Percentiles rank a stretch among this genome's conserved stretches.
Conservation (phyloP, 2,329 filamentous ascomycete species). For the Helminthosporium solani region DNA sequence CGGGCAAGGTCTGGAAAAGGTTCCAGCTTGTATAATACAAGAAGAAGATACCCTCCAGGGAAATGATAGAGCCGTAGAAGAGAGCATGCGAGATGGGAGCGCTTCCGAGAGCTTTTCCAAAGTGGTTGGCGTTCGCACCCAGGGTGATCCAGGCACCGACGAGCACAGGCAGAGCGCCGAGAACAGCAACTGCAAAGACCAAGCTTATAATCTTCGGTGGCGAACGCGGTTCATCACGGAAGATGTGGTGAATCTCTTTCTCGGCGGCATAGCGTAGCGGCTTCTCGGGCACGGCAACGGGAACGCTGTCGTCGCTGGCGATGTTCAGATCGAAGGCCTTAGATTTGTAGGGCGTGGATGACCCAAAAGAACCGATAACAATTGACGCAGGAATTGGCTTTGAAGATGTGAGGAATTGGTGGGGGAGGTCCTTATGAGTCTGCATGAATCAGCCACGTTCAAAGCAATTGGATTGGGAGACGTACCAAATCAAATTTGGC, state of each 20-base stretch:
- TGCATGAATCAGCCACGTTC: constrained; percentile 46
- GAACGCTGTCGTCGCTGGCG: constrained; percentile 60
- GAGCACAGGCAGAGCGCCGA: constrained; percentile 72
- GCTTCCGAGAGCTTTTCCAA: constrained; percentile 70
- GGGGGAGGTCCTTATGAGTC: constrained; percentile 85
- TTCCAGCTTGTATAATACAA: constrained; percentile 93
- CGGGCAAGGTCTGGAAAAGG: constrained; percentile 83
- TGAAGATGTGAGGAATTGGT: constrained; percentile 70
- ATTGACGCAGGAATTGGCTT: constrained; percentile 76
- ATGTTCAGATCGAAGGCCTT: constrained; percentile 73
- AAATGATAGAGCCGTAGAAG: constrained; percentile 84
- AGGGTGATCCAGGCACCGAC: constrained; percentile 73
- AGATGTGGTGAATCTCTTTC: constrained; percentile 86
- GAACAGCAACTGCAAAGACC: constrained; percentile 71
- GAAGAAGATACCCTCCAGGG: constrained; percentile 90
- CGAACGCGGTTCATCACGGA: constrained; percentile 75
- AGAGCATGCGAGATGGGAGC: constrained; percentile 78
- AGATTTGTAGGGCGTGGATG: constrained; percentile 65
- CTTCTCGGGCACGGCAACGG: constrained; percentile 62
- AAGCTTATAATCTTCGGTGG: constrained; percentile 78
- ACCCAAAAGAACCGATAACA: constrained; percentile 83
- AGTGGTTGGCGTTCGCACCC: constrained; percentile 79
- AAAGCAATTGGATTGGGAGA: constrained; percentile 6
- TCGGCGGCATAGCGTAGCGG: constrained; percentile 82
- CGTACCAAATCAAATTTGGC: constrained; percentile 80